These are phyloP conservation scores for Talaromyces piceae DNA, from an alignment of 2,329 filamentous ascomycete species.

Conservation along the genomic window DNA sequence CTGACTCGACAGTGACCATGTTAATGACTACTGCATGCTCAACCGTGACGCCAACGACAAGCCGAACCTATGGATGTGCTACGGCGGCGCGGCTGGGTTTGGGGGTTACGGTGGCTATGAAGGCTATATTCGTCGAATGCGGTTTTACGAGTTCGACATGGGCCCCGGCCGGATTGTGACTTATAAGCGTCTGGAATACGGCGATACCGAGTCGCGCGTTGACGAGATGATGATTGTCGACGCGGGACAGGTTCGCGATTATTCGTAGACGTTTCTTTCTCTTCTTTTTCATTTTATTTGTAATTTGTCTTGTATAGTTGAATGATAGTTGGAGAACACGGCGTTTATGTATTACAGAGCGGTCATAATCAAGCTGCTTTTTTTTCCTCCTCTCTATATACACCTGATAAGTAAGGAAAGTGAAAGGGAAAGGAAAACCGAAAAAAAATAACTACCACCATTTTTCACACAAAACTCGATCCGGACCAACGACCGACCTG, in stretches of 20 bases:
- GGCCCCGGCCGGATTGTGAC: constrained; percentile 82
- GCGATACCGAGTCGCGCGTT: constrained; percentile 44
- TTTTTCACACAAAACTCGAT: constrained; percentile 52
- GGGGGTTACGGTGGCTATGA: constrained; percentile 92
- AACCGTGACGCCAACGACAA: constrained; percentile 47
- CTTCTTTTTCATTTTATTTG: no score
- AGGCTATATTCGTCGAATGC: constrained; percentile 72
- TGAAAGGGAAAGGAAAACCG: background rate
- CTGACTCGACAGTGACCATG: constrained; percentile 63
- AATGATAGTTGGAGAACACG: no score
- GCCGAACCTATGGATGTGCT: constrained; percentile 93
- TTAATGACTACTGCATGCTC: constrained; percentile 91
- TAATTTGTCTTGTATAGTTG: no score
- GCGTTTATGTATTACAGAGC: no score
- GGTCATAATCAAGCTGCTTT: constrained; percentile 2
- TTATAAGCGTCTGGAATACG: constrained; percentile 80
- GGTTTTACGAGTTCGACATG: constrained; percentile 89
- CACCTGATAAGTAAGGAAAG: no score
- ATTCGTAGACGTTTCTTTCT: constrained; percentile 14
- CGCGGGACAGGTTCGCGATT: constrained; percentile 33
- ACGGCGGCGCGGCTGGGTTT: constrained; percentile 84
- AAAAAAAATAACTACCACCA: constrained; percentile 49
- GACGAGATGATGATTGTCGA: constrained; percentile 58
- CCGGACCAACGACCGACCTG: constrained; percentile 29
- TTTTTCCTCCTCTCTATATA: constrained; percentile 14